Evolutionary conservation across 2,329 filamentous ascomycete genomes (phyloP).

Genomic region (Diaporthe caulivora): DNA sequence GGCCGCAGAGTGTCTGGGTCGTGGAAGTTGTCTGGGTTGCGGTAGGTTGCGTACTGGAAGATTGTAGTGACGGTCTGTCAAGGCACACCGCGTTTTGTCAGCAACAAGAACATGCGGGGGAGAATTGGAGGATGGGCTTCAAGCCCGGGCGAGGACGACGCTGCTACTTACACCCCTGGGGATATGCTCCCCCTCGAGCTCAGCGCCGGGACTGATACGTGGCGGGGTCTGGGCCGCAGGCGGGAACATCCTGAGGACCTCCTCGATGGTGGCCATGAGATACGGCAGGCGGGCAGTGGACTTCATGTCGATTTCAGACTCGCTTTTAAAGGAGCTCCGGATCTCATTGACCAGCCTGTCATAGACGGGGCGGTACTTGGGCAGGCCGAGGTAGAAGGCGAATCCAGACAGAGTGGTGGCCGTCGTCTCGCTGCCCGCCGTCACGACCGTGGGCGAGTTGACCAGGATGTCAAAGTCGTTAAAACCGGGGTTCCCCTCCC

Average conservation of each 20-base stretch:
- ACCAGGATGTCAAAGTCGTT: slow-evolving; percentile 30
- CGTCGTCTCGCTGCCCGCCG: slow-evolving; percentile 62
- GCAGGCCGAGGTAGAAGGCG: slow-evolving; percentile 45
- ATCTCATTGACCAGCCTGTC: slow-evolving; percentile 45
- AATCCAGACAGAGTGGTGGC: slow-evolving; percentile 53
- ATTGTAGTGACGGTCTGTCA: slow-evolving; percentile 5
- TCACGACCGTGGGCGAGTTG: slow-evolving; percentile 46
- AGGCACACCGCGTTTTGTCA: not conserved
- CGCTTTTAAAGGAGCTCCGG: slow-evolving; percentile 43
- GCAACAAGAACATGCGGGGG: not conserved
- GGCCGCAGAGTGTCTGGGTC: slow-evolving; percentile 36
- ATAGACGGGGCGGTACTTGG: slow-evolving; percentile 43
- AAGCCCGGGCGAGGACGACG: not conserved
- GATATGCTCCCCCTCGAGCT: slow-evolving; percentile 25
- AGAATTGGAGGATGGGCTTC: too few species aligned
- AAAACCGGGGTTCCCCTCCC: slow-evolving; percentile 26
- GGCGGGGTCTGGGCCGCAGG: slow-evolving; percentile 32
- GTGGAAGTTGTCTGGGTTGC: slow-evolving; percentile 37
- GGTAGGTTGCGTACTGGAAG: slow-evolving; percentile 38
- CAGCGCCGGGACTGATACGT: slow-evolving; percentile 15
- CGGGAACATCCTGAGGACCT: slow-evolving; percentile 75
- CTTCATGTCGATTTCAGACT: slow-evolving; percentile 44
- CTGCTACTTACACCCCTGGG: slow-evolving; percentile 29
- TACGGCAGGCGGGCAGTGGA: slow-evolving; percentile 68
- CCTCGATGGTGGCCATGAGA: slow-evolving; percentile 80